These are phyloP conservation scores for Kalmanozyma brasiliensis DNA, from an alignment of 1,284 basidiomycete species.

Conservation along the genomic window DNA sequence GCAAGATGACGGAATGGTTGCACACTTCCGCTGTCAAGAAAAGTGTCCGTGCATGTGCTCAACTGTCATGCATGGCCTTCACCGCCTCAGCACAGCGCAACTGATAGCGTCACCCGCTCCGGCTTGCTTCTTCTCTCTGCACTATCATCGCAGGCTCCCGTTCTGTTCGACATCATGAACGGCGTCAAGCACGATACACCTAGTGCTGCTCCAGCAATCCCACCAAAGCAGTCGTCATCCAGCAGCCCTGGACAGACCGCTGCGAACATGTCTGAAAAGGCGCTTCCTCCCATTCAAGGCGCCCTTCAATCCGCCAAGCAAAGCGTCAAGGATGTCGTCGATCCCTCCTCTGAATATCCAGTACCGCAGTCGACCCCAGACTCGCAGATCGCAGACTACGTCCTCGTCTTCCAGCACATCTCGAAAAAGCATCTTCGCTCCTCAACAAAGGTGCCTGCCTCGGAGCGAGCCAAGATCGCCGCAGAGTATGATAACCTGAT, in stretches of 20 bases:
- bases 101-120: constrained; percentile 1
- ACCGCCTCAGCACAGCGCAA: no score
- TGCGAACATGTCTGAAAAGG: constrained; percentile 22
- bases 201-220: constrained; percentile 4
- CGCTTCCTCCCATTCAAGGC: constrained; percentile 34
- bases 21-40: no score
- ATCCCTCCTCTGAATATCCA: constrained; percentile 13
- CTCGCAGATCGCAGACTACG: constrained; percentile 55
- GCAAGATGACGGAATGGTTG: no score
- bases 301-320: constrained; percentile 16
- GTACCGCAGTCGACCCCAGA: constrained; percentile 32
- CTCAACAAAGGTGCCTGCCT: constrained; percentile 35
- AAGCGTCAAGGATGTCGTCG: constrained; percentile 7
- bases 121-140: background rate
- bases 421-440: constrained; percentile 40
- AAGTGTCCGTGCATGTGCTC: background rate
- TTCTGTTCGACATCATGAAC: constrained; percentile 20
- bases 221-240: constrained; percentile 14
- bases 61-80: background rate
- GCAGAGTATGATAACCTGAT: constrained; percentile 52
- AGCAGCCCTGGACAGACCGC: constrained; percentile 2
- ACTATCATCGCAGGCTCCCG: no score
- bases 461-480: constrained; percentile 33
- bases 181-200: constrained; percentile 30
- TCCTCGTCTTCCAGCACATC: constrained; percentile 58